phyloP scores from a whole-genome alignment of 1,284 basidiomycete genomes.

The Porphyrellus sp. region DNA sequence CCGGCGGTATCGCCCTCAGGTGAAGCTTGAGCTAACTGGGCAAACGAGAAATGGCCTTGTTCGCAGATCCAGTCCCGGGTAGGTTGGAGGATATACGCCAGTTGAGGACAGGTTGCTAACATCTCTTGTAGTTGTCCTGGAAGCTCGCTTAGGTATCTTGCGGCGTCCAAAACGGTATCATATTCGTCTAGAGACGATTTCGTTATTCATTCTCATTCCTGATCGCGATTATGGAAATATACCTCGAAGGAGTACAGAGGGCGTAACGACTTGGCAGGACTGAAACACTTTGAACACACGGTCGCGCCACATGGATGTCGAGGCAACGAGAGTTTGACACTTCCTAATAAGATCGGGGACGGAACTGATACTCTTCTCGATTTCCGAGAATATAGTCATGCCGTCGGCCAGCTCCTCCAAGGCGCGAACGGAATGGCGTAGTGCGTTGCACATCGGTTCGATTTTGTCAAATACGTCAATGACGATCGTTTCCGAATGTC shows the following conservation, averaged over 20 bases:
- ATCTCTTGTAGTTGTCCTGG: constrained; percentile 29
- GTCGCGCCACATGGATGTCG: constrained; percentile 22
- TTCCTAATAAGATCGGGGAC: constrained; percentile 34
- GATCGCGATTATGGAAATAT: not conserved
- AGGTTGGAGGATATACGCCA: constrained; percentile 30
- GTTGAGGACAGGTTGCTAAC: constrained; percentile 29
- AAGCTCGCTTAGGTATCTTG: constrained; percentile 22
- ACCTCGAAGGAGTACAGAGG: constrained; percentile 37
- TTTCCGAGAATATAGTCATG: constrained; percentile 34
- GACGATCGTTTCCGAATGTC: constrained; percentile 21
- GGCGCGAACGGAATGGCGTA: constrained; percentile 31
- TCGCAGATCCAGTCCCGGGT: constrained; percentile 32
- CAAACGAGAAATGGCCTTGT: constrained; percentile 30
- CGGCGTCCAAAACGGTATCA: constrained; percentile 18
- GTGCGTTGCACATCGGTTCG: constrained; percentile 31
- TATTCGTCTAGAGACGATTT: constrained; percentile 26
- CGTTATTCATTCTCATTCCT: not conserved
- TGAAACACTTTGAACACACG: constrained; percentile 26
- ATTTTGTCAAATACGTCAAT: constrained; percentile 15
- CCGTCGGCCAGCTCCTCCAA: constrained; percentile 42
- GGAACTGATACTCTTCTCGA: constrained; percentile 30
- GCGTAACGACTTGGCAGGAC: constrained; percentile 21
- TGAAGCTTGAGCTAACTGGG: not conserved
- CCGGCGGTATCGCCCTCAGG: not conserved
- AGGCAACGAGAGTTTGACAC: constrained; percentile 22